phyloP scores from a whole-genome alignment of 2,329 filamentous ascomycete species.

The Colletotrichum liriopes region DNA sequence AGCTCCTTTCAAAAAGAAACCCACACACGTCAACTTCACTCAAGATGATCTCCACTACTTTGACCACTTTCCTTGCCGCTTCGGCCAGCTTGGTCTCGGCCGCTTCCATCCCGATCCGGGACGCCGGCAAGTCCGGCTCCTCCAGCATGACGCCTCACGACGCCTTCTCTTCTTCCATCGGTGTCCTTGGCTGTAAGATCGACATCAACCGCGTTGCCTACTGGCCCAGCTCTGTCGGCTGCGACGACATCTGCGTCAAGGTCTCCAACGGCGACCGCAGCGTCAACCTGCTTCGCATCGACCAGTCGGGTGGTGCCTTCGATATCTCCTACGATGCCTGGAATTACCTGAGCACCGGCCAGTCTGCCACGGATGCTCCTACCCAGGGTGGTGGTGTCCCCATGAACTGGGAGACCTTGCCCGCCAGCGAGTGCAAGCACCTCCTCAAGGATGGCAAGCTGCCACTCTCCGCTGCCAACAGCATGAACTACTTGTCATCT shows the following conservation, averaged over 20 bases:
- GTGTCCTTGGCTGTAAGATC: conserved; percentile 73
- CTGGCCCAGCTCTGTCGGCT: conserved; percentile 69
- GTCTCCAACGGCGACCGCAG: conserved; percentile 64
- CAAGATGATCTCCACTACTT: conserved; percentile 48
- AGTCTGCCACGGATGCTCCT: conserved; percentile 62
- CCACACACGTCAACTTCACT: conserved; percentile 15
- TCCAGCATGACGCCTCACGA: conserved; percentile 68
- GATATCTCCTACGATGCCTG: conserved; percentile 75
- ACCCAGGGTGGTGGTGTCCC: conserved; percentile 64
- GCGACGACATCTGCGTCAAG: conserved; percentile 71
- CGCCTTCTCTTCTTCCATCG: conserved; percentile 70
- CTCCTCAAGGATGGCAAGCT: conserved; percentile 67
- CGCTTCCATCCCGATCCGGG: conserved; percentile 46
- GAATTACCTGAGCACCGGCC: conserved; percentile 70
- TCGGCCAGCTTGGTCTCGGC: conserved; percentile 47
- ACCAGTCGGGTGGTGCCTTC: conserved; percentile 69
- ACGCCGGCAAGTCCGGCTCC: conserved; percentile 47
- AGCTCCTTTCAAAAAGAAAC: conserved; percentile 11
- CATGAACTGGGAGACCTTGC: conserved; percentile 67
- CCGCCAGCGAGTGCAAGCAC: conserved; percentile 63
- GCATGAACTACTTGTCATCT: conserved; percentile 67
- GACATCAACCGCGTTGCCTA: conserved; percentile 74
- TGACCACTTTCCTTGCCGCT: conserved; percentile 52
- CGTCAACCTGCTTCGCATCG: conserved; percentile 72
- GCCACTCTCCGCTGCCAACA: conserved; percentile 69